These are phyloP conservation scores for Paralagenidium karlingii DNA, from an alignment of 352 stramenopile species.

Conservation along the genomic window DNA sequence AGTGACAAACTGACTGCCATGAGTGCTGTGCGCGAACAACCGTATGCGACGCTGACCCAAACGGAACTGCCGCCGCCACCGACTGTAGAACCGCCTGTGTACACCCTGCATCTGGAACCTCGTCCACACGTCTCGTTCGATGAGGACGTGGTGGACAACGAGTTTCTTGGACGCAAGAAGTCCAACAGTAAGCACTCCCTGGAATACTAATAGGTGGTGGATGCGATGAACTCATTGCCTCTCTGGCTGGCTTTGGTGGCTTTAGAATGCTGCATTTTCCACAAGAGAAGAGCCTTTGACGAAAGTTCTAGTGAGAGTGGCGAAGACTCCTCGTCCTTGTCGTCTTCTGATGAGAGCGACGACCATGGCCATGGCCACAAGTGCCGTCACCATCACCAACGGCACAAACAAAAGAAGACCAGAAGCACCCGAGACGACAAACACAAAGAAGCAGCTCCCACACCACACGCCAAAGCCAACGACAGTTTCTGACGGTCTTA, in stretches of 20 bases:
- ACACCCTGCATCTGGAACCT: constrained; percentile 64
- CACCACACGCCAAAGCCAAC: too few species aligned
- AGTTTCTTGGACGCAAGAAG: constrained; percentile 84
- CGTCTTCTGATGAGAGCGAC: too few species aligned
- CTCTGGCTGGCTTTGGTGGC: neutral
- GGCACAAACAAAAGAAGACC: too few species aligned
- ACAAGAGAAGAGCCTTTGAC: constrained; percentile 86
- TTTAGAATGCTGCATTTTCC: constrained; percentile 88
- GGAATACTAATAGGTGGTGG: neutral
- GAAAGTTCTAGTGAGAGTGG: constrained; percentile 87
- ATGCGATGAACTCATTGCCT: neutral
- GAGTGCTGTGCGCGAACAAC: too few species aligned
- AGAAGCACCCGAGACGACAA: too few species aligned
- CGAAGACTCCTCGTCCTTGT: too few species aligned
- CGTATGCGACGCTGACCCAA: neutral
- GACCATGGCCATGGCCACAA: too few species aligned
- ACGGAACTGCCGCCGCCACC: constrained; percentile 1
- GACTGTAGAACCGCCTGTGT: constrained; percentile 19
- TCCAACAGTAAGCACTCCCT: constrained; percentile 78
- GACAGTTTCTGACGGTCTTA: too few species aligned
- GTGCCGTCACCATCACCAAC: too few species aligned
- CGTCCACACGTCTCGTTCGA: constrained; percentile 78
- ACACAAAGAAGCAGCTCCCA: too few species aligned
- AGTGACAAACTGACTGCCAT: too few species aligned
- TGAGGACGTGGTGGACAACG: constrained; percentile 86